Base-by-base conservation (phyloP, 352 stramenopile species). In the Globisporangium cederbergense region DNA sequence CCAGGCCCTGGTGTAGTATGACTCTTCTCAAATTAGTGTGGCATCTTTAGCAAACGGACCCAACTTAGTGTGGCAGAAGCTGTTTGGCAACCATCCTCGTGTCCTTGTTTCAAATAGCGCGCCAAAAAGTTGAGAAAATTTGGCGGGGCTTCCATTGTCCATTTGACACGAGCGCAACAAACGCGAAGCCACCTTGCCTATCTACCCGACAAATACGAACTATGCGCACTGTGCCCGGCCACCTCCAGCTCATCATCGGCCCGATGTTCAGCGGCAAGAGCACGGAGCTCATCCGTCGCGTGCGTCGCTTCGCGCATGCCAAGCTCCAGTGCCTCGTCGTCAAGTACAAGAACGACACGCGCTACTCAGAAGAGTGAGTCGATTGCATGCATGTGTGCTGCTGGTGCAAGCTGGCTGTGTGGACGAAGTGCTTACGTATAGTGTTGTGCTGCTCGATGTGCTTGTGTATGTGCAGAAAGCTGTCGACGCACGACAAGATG, bases 241-340 rank as follows among this genome's bases (percentile, higher is more conserved):
- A 86, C 64, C 62, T 95, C 60, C 82, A 95, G 69, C 79, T 95
- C 40, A 94, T 95, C 57, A 79, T 95, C 43, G 87, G 87, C 6
- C 85, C 87, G 58, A 95, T 95, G 87, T 95, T 94, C 70, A 94
- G 84, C 62, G 87, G 87, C 69, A 95, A 95, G 69, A 92, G 79
- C 67, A 95, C 85, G 47, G 87, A 95, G 67, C 83, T 95, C 66
- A 86, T 95, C 60, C 85, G 87, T 45, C 83, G 87, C 59, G 85
- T 93, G 57, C 83, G 84, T 38, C 79, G 87, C 50, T 93, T 90
- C 71, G 77, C 88, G 60, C 83, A 94, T 70, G 81, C 85, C 55
- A 86, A 89, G 64, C 78, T 91, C 52, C 65, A 85, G 64, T 92
- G 82, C 56, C 78, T 95, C 49, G 79, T 95, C 42, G 73, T 95